phyloP scores from a whole-genome alignment of 805 yeast genomes.

The Isabelozyma rhagii region DNA sequence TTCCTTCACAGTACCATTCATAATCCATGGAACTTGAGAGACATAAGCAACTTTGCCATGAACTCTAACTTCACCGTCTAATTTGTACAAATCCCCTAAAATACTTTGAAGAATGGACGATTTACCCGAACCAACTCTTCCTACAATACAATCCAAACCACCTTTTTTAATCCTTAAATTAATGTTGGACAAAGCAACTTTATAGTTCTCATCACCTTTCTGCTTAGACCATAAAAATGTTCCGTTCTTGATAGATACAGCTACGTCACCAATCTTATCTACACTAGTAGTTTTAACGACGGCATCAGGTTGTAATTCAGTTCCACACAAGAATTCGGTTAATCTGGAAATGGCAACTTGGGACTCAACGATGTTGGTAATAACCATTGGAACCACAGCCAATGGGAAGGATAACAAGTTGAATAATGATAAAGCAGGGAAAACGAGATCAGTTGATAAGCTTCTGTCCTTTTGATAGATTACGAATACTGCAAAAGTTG shows the following conservation, averaged over 20 bases:
- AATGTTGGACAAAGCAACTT: slow-evolving; percentile 63
- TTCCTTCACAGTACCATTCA: slow-evolving; percentile 90
- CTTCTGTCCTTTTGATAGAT: slow-evolving; percentile 54
- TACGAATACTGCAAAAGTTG: slow-evolving; percentile 82
- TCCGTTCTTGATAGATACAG: slow-evolving; percentile 60
- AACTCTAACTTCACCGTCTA: slow-evolving; percentile 66
- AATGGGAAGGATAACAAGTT: slow-evolving; percentile 88
- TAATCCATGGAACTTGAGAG: slow-evolving; percentile 94
- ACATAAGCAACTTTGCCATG: slow-evolving; percentile 86
- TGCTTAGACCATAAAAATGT: slow-evolving; percentile 78
- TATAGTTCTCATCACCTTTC: slow-evolving; percentile 53
- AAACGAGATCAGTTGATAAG: slow-evolving; percentile 84
- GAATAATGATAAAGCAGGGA: slow-evolving; percentile 86
- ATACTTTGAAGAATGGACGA: slow-evolving; percentile 77
- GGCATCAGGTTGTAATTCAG: slow-evolving; percentile 82
- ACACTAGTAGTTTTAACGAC: slow-evolving; percentile 53
- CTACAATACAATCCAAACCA: slow-evolving; percentile 80
- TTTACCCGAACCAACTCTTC: slow-evolving; percentile 89
- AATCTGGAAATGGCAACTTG: slow-evolving; percentile 79
- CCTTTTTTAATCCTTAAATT: slow-evolving; percentile 68
- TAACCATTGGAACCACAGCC: slow-evolving; percentile 87
- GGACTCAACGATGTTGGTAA: slow-evolving; percentile 83
- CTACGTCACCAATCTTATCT: slow-evolving; percentile 58
- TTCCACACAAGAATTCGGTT: slow-evolving; percentile 64
- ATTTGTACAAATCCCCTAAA: slow-evolving; percentile 77